phyloP scores from a whole-genome alignment of 208 protist species.

The Angomonas deanei region DNA sequence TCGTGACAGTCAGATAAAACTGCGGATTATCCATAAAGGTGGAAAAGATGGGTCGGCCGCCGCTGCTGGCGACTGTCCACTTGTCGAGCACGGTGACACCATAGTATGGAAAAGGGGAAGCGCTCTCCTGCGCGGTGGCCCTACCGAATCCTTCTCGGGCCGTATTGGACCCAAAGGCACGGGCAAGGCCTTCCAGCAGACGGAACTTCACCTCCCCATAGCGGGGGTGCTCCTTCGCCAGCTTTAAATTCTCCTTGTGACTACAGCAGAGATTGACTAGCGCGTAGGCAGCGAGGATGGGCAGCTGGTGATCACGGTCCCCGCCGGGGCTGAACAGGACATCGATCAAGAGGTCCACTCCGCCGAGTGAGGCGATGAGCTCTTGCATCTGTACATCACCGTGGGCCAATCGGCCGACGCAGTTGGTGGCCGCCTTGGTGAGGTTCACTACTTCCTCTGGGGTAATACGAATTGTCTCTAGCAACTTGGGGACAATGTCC shows the following conservation, averaged over 20 bases:
- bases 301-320: constrained; percentile 85
- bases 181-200: constrained; percentile 82
- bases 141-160: constrained; percentile 76
- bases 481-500: constrained; percentile 79
- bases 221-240: constrained; percentile 58
- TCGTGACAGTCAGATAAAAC: constrained; percentile 73
- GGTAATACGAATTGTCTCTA: constrained; percentile 79
- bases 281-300: constrained; percentile 86
- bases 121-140: constrained; percentile 71
- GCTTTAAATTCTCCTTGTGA: constrained; percentile 63
- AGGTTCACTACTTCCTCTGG: constrained; percentile 85
- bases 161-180: constrained; percentile 81
- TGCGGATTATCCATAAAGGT: constrained; percentile 92
- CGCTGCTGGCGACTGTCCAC: constrained; percentile 70
- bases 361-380: constrained; percentile 65
- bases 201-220: constrained; percentile 85
- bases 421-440: constrained; percentile 84
- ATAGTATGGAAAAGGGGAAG: constrained; percentile 77
- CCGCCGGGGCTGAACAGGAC: constrained; percentile 80
- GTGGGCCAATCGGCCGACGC: constrained; percentile 83
- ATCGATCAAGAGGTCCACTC: constrained; percentile 81
- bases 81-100: constrained; percentile 81
- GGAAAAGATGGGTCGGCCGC: constrained; percentile 82
- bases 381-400: constrained; percentile 71
- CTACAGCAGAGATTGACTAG: constrained; percentile 89